These are phyloP conservation scores for Bromus sterilis DNA, from an alignment of 176 grass and related monocot species.

Conservation along the genomic window DNA sequence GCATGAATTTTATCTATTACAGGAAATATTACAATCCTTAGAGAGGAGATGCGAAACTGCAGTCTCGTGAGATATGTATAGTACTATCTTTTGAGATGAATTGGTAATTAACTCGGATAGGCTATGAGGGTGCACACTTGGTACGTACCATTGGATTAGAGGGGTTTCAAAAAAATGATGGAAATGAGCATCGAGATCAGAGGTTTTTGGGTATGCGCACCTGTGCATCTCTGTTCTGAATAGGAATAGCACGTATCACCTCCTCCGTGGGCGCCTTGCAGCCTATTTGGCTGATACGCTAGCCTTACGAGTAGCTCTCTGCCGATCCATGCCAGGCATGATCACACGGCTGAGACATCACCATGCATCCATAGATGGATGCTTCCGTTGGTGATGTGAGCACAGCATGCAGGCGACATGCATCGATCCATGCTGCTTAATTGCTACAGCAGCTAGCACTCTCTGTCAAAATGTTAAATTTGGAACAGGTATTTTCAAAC, in stretches of 20 bases:
- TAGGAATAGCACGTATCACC: not conserved
- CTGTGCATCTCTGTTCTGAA: slow-evolving; percentile 3
- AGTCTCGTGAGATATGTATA: not conserved
- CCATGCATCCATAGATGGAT: not conserved
- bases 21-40: not conserved
- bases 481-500: not conserved
- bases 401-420: not conserved
- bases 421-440: not conserved
- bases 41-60: not conserved
- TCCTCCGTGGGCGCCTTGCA: not conserved
- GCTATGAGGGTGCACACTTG: not conserved
- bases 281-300: slow-evolving; percentile 31
- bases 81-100: not conserved
- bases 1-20: too few relatives aligned
- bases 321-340: not conserved
- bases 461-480: too few relatives aligned
- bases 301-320: not conserved
- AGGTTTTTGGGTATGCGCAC: slow-evolving; percentile 26
- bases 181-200: slow-evolving; percentile 1
- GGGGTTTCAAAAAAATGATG: not conserved
- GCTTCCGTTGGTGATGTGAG: not conserved
- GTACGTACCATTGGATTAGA: not conserved
- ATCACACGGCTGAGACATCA: not conserved
- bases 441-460: not conserved
- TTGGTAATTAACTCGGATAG: not conserved